Conservation (phyloP, 352 stramenopile genomes). For the Globisporangium cylindrosporum region DNA sequence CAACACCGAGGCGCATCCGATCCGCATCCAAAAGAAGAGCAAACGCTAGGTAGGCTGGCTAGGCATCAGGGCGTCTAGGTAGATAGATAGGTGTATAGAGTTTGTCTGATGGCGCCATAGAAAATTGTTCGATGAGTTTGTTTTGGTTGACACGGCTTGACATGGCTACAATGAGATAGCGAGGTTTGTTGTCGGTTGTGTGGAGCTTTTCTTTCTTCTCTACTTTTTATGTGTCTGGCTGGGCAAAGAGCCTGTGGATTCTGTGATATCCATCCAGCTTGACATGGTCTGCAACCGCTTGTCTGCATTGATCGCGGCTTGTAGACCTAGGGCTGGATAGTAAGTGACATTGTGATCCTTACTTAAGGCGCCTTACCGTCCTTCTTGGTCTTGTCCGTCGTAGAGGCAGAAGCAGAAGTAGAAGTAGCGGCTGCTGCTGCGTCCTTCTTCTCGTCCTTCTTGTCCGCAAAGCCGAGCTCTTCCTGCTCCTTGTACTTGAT, state of each 20-base stretch:
- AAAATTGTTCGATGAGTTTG: not conserved
- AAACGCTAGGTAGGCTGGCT: not conserved
- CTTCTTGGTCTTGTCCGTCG: conserved; percentile 32
- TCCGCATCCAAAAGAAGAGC: conserved; percentile 46
- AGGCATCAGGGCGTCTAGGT: not conserved
- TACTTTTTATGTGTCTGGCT: not conserved
- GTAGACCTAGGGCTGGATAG: not conserved
- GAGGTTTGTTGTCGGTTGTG: not conserved
- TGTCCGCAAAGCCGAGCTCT: conserved; percentile 66
- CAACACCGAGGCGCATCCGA: conserved; percentile 95
- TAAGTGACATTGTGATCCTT: no score
- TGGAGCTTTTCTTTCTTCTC: not conserved
- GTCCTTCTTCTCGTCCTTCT: conserved; percentile 70
- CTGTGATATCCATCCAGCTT: not conserved
- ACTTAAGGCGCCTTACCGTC: conserved; percentile 32
- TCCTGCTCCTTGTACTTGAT: conserved; percentile 94
- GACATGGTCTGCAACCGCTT: not conserved
- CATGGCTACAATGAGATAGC: not conserved
- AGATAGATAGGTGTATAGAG: conserved; percentile 6
- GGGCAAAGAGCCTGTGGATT: no score
- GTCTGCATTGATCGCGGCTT: not conserved
- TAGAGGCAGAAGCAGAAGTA: not conserved
- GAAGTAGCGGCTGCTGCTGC: conserved; percentile 15
- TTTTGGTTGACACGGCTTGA: not conserved
- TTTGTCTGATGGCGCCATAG: not conserved